A percentile compares a stretch with the other conserved stretches of the same genome.
phyloP scores from a whole-genome alignment of 345 rosid species.

The Gynandropsis gynandra region DNA sequence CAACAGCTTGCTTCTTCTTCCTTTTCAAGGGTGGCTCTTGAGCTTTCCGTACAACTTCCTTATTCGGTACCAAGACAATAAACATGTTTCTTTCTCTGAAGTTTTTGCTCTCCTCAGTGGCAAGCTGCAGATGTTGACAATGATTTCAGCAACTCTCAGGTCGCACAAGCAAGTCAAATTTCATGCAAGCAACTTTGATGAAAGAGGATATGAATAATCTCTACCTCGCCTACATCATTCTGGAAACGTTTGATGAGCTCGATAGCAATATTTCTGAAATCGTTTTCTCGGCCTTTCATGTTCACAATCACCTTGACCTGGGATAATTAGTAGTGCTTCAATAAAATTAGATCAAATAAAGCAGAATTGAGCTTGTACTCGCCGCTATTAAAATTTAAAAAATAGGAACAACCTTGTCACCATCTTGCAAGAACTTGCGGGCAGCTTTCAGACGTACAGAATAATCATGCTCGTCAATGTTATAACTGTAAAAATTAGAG shows the following conservation, averaged over 20 bases:
- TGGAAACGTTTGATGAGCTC: constrained; percentile 81
- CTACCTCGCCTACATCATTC: constrained; percentile 87
- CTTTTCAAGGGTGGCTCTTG: constrained; percentile 63
- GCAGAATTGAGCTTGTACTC: background rate
- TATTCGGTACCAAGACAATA: constrained; percentile 76
- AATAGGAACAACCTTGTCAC: constrained; percentile 69
- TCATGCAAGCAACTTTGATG: background rate
- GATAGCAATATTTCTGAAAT: constrained; percentile 78
- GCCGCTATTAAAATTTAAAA: background rate
- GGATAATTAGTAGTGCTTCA: constrained; percentile 19
- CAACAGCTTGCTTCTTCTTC: constrained; percentile 40
- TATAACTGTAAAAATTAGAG: constrained; percentile 46
- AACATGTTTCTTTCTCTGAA: constrained; percentile 67
- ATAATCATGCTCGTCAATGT: constrained; percentile 93
- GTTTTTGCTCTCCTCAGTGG: constrained; percentile 78
- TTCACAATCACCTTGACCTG: constrained; percentile 92
- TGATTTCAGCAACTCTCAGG: constrained; percentile 6
- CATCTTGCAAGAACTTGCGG: constrained; percentile 71
- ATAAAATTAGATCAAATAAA: constrained; percentile 1
- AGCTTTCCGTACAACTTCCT: constrained; percentile 53
- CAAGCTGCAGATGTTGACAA: constrained; percentile 44
- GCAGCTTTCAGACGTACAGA: constrained; percentile 83
- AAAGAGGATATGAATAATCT: constrained; percentile 4
- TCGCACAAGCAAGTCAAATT: background rate
- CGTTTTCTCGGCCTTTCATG: constrained; percentile 91